Conservation (phyloP, 371 early-diverging fungal species). For the Massospora cicadina region DNA sequence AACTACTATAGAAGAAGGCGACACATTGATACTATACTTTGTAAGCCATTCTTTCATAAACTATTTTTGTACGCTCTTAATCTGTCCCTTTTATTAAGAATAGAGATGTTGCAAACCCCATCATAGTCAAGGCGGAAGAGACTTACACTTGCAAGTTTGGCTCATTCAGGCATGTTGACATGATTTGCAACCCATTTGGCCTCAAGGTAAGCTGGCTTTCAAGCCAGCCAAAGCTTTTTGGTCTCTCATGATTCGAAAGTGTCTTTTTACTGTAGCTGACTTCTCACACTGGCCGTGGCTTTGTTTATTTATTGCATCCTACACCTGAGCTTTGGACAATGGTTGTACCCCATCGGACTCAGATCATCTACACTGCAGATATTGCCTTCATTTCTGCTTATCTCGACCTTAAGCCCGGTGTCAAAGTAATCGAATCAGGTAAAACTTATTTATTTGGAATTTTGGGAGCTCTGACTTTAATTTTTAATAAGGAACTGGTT, state of each 20-base stretch:
- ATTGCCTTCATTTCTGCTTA: conserved; percentile 67
- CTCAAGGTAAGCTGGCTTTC: conserved; percentile 30
- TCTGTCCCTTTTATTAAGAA: background rate
- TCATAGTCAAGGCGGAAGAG: conserved; percentile 28
- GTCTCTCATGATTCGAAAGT: background rate
- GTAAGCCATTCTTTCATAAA: conserved; percentile 15
- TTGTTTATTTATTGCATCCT: conserved; percentile 74
- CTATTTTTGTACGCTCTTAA: background rate
- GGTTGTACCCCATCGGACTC: conserved; percentile 84
- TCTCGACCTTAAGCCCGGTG: conserved; percentile 73
- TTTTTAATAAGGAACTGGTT: conserved; percentile 56
- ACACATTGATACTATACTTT: conserved; percentile 37
- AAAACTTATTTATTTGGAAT: conserved; percentile 7
- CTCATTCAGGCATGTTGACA: conserved; percentile 48
- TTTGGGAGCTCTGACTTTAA: background rate
- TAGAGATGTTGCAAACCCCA: conserved; percentile 18
- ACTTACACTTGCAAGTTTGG: conserved; percentile 59
- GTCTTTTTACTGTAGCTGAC: conserved; percentile 24
- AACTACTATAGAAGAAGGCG: conserved; percentile 30
- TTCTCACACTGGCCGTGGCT: conserved; percentile 55
- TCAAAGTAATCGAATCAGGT: conserved; percentile 78
- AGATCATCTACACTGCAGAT: conserved; percentile 85
- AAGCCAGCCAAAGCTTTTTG: background rate
- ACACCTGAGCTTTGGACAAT: conserved; percentile 93
- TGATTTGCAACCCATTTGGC: conserved; percentile 75